Percentiles rank a stretch among this genome's conserved stretches.
Conservation (phyloP, 768 basidiomycete genomes). For the Tulasnella sp. region DNA sequence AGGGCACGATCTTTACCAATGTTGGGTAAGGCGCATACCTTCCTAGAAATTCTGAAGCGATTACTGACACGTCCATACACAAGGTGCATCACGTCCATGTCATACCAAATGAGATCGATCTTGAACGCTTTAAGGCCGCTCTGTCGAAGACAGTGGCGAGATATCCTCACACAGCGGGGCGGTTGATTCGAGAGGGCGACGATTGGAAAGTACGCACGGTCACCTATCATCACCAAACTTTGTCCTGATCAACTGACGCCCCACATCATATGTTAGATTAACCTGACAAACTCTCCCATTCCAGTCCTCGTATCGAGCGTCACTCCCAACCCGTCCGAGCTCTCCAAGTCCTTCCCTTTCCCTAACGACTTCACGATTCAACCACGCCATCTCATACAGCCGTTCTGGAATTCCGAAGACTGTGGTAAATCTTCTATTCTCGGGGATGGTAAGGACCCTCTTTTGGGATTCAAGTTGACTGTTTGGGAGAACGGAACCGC, state of each 20-base stretch:
- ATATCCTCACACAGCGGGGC: constrained; percentile 16
- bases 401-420: constrained; percentile 9
- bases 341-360: constrained; percentile 5
- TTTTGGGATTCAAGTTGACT: constrained; percentile 25
- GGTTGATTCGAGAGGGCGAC: constrained; percentile 17
- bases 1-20: not conserved
- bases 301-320: constrained; percentile 15
- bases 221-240: not conserved
- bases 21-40: not conserved
- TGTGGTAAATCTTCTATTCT: constrained; percentile 10
- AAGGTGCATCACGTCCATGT: constrained; percentile 4
- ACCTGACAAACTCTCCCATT: constrained; percentile 18
- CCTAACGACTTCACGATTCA: constrained; percentile 9
- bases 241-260: not conserved
- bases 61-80: not conserved
- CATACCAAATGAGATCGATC: constrained; percentile 5
- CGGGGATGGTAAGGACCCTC: constrained; percentile 18
- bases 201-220: not conserved
- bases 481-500: constrained; percentile 6
- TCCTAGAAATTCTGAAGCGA: not conserved
- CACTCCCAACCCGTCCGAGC: not conserved
- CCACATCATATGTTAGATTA: not conserved
- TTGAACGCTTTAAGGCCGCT: constrained; percentile 16
- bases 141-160: constrained; percentile 6
- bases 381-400: not conserved